Base-by-base conservation (phyloP, 2,329 filamentous ascomycete species). In the Stylonectria norvegica region DNA sequence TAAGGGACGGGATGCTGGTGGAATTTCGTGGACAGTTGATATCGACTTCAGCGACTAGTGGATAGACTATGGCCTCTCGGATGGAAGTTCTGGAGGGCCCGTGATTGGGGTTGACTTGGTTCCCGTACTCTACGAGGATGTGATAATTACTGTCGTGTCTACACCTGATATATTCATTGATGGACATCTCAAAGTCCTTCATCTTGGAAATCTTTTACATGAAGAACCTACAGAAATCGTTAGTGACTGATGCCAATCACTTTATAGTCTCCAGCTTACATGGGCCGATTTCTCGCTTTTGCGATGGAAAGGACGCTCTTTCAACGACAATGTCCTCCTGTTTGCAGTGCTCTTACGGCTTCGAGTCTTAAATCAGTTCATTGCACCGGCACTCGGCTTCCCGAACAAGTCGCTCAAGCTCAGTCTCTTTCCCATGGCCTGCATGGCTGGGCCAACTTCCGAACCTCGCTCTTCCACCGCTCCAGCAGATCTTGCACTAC, bases 331-430 rank as follows among this genome's bases (percentile, higher is more conserved):
- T n/a, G n/a, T n/a, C n/a, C n/a, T n/a, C n/a, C n/a, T n/a, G n/a
- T n/a, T n/a, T n/a, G n/a, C n/a, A n/a, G n/a, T n/a, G n/a, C n/a
- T n/a, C n/a, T n/a, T n/a, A n/a, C n/a, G n/a, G n/a, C 25, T 23
- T 29, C 23, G 6, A 20, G 17, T 8, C 7, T 17, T 17, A 8
- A 7, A 40, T 47, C 49, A 58, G 22, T 53, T 47, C 22, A 47
- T 53, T 15, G 41, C 39, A 28, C 33, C 40, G 12, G 39, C 42
- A 6, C 55, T 57, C 36, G 60, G 54, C 35, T 57, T 57, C 15
- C 62, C 61, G 47, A 75, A 75, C 8, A 76, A 57, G 42, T 75
- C 70, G 22, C 64, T 66, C 27, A 75, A 48, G 43, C 66, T 71
- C 11, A 75, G 52, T 29, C 63, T 64, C 35, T 67, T 61, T 5